Conservation (phyloP, 1,139 yeast genomes). For the Taiozyma sp. region DNA sequence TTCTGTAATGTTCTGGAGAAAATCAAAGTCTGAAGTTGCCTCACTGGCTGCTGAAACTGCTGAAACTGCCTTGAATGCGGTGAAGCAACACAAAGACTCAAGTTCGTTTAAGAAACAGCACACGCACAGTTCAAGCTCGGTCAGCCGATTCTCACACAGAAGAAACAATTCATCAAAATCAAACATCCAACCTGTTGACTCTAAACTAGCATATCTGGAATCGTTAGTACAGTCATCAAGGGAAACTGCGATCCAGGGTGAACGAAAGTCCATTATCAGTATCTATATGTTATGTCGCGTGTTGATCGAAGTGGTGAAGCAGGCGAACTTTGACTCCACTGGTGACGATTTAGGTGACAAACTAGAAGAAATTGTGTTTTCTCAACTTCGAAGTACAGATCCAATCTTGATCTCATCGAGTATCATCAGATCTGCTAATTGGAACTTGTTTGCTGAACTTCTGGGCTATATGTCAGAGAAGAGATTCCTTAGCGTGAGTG, state of each 20-base stretch:
- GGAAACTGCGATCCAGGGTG: conserved; percentile 76
- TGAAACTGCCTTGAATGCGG: conserved; percentile 28
- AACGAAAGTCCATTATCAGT: conserved; percentile 79
- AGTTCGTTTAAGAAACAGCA: conserved; percentile 18
- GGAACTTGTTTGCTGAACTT: conserved; percentile 89
- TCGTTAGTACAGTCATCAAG: conserved; percentile 52
- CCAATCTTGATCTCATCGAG: conserved; percentile 65
- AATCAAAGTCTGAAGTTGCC: conserved; percentile 84
- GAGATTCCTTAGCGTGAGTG: conserved; percentile 83
- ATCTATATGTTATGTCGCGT: conserved; percentile 92
- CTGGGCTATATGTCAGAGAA: conserved; percentile 88
- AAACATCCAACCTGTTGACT: conserved; percentile 22
- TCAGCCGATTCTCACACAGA: conserved; percentile 30
- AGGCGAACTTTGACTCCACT: conserved; percentile 65
- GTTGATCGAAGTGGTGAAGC: conserved; percentile 86
- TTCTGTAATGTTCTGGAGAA: conserved; percentile 98
- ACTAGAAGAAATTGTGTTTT: conserved; percentile 89
- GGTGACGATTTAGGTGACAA: conserved; percentile 82
- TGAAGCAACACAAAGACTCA: conserved; percentile 20
- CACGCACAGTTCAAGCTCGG: conserved; percentile 25
- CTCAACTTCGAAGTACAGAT: conserved; percentile 84
- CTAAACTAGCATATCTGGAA: conserved; percentile 28
- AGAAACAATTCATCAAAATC: conserved; percentile 34
- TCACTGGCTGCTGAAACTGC: conserved; percentile 65
- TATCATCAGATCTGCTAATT: conserved; percentile 80